Base-by-base conservation (phyloP, 148 eudicot species). In the Hydrangea macrophylla region DNA sequence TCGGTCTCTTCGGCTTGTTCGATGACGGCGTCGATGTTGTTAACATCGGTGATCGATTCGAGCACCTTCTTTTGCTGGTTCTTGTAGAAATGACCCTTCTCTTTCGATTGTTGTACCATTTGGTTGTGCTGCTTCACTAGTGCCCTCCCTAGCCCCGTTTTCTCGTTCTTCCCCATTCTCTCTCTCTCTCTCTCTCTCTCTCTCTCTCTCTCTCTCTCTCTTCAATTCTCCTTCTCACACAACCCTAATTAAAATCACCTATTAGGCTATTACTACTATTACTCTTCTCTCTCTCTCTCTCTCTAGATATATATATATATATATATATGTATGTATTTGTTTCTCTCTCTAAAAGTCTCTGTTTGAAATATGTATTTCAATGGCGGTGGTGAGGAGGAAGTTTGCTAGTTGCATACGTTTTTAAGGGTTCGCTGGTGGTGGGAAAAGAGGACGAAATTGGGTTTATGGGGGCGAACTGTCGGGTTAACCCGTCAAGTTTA, bases 111-210 rank as follows among this genome's bases (percentile, higher is more conserved):
- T 68, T 81, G 83, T 2, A 91, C 54, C 90, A 88, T 89, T 18
- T 91, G 89, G 79, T 90, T 94, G 62, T 94, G 97, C 61, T 94
- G 96, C 80, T 80, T 88, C 75, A 94, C 99, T 55, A 94, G 72
- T 48, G 97, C 89, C 73, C 99, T 81, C 51, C 97, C 99, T 20
- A 94, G 71, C 73, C 81, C 89, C 28, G 87, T 81, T 74, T 94
- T 90, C 40, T 94, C 97, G 32, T 78, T 83, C 67, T 94, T 94
- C 58, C 92, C 96, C 96, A 94, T 88, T 45, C 32, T 27, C 60
- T 36, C 42, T 6, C 39, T 72, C 33, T 44, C 48, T 58, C n/a
- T 73, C 90, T 90, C 36, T 93, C 96, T 28, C 79, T 82, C 81
- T 88, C 28, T 85, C 80, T 74, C 91, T 90, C 40, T 94, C 97